A percentile compares a stretch with the other conserved stretches of the same genome.
phyloP scores from a whole-genome alignment of 2,329 filamentous ascomycete species.

The Myriangium duriaei region DNA sequence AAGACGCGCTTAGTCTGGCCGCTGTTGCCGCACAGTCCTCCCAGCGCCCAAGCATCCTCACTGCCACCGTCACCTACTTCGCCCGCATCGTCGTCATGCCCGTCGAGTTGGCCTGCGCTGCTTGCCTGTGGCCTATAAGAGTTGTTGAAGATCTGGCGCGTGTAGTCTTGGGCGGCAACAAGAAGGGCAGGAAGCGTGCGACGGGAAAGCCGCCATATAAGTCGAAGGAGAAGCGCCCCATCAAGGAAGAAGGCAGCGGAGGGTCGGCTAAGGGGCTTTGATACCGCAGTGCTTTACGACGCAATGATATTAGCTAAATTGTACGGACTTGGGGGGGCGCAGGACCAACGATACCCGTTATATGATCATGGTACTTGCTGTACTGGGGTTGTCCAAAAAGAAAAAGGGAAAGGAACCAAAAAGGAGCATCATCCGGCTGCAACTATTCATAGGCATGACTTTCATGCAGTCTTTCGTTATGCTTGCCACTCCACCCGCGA shows the following conservation, averaged over 20 bases:
- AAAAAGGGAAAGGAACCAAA: no score
- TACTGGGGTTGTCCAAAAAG: no score
- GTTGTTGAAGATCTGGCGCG: constrained; percentile 6
- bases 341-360: no score
- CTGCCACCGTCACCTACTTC: constrained; percentile 12
- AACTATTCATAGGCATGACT: no score
- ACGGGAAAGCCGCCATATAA: background rate
- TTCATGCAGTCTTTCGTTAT: no score
- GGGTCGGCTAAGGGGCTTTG: no score
- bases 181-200: constrained; percentile 7
- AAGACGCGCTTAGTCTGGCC: constrained; percentile 70
- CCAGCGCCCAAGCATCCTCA: constrained; percentile 16
- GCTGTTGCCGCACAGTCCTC: constrained; percentile 51
- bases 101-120: constrained; percentile 4
- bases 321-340: no score
- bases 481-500: no score
- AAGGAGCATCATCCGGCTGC: no score
- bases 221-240: constrained; percentile 2
- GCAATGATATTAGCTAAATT: no score
- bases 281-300: no score
- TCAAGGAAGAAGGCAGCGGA: constrained; percentile 5
- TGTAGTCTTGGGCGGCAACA: constrained; percentile 1
- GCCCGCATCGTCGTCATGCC: constrained; percentile 7
- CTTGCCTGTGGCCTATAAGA: constrained; percentile 6
- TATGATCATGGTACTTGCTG: no score